phyloP scores from a whole-genome alignment of 129 eudicot species.

The Tagetes erecta region DNA sequence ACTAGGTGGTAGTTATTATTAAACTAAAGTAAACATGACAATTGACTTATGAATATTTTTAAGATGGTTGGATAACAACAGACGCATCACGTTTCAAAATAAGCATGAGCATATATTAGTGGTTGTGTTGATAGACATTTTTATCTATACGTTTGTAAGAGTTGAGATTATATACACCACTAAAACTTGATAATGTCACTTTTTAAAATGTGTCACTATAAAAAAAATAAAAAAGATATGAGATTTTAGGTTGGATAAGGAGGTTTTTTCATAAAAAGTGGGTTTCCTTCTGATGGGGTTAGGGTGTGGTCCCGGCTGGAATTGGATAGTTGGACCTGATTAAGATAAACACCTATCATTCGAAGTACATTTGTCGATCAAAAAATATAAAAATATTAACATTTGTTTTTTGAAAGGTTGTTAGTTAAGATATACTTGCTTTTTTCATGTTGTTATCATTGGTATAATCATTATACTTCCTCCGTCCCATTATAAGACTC shows the following conservation, averaged over 20 bases:
- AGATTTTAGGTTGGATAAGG: no score
- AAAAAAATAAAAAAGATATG: not conserved
- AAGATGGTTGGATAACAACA: not conserved
- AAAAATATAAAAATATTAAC: not conserved
- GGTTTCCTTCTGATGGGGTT: no score
- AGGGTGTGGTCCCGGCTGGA: no score
- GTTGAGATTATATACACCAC: not conserved
- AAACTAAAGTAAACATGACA: constrained; percentile 22
- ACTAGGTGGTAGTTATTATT: constrained; percentile 2
- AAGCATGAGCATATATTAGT: not conserved
- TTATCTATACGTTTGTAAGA: constrained; percentile 2
- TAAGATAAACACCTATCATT: no score
- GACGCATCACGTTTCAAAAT: not conserved
- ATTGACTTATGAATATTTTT: constrained; percentile 13
- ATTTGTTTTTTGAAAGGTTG: not conserved
- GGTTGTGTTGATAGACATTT: constrained; percentile 3
- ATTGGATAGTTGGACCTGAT: no score
- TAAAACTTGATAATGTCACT: not conserved
- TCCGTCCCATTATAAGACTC: no score
- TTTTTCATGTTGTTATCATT: not conserved
- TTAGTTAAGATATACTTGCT: not conserved
- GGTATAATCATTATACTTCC: no score
- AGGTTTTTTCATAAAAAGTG: no score
- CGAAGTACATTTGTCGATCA: no score
- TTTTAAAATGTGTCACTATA: not conserved